Base-by-base conservation (phyloP, 176 grass and related monocot genomes). In the Cymbopogon citratus region DNA sequence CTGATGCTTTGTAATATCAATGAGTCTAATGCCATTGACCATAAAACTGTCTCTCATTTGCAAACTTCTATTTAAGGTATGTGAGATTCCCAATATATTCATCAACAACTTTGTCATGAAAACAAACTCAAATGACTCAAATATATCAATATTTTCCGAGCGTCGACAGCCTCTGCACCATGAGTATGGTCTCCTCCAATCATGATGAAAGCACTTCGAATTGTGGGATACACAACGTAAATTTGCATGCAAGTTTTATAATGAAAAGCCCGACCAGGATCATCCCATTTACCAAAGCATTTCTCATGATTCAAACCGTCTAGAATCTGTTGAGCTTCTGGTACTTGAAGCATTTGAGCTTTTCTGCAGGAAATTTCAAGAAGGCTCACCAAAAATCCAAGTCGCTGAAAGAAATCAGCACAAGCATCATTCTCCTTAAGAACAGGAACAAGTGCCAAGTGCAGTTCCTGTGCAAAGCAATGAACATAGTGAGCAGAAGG, bases 111-210 rank as follows among this genome's bases (percentile, higher is more conserved):
- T 15, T 51, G 9, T 11, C 48, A 75, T 35, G 72, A 75, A 75
- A n/a, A 75, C 48, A 76, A 76, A 76, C 31, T 76, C 51, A 57
- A 36, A 76, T 60, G 73, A 76, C 46, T 49, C 14, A 49, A 49
- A 49, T 49, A 49, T 49, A 49, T 49, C 51, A 7, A 21, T n/a
- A 75, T 35, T 35, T 75, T 56, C 56, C 6, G 29, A 35, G 72
- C 72, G 23, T 35, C 14, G 34, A 23, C 3, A 51, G 29, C 48
- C 29, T 56, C 48, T 7, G 10, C 8, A 7, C 25, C 19, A 12
- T 54, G 48, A 21, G 48, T 54, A 9, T n/a, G 28, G 28, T 75
- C 38, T 40, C 38, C 38, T 40, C 38, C 29, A n/a, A 75, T 29
- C 48, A 56, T 75, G 29, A 35, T 23, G 28, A 75, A 29, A 75